phyloP scores from a whole-genome alignment of 805 yeast genomes.

The Brettanomyces sp. region DNA sequence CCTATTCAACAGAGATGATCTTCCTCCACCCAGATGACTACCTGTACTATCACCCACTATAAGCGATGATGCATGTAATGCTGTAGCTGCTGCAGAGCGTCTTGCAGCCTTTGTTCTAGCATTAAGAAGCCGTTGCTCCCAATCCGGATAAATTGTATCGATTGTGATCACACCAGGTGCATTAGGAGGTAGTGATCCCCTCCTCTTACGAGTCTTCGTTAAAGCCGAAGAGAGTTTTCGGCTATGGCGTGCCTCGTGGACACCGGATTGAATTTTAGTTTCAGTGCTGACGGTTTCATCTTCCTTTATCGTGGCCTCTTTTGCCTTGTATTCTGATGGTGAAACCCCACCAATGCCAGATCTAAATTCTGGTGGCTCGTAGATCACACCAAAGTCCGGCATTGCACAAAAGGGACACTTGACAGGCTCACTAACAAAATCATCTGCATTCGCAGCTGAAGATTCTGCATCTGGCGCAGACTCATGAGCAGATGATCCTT shows the following conservation, averaged over 20 bases:
- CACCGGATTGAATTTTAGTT: no score
- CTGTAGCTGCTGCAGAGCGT: constrained; percentile 88
- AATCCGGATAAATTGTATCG: constrained; percentile 83
- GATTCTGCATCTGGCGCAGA: constrained; percentile 8
- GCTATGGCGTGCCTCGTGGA: background rate
- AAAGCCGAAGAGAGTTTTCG: background rate
- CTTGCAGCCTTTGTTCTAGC: constrained; percentile 76
- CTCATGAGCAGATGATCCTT: constrained; percentile 19
- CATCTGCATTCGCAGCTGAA: constrained; percentile 36
- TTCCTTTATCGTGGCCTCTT: background rate
- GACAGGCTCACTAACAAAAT: constrained; percentile 78
- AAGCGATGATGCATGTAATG: constrained; percentile 81
- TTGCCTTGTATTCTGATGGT: constrained; percentile 33
- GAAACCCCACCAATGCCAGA: constrained; percentile 50
- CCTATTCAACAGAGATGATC: background rate
- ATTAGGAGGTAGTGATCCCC: constrained; percentile 55
- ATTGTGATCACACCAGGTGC: constrained; percentile 67
- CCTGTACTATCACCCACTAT: constrained; percentile 34
- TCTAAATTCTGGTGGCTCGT: constrained; percentile 52
- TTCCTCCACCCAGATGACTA: background rate
- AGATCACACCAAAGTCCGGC: constrained; percentile 75
- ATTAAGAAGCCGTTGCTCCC: constrained; percentile 67
- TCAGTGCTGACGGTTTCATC: background rate
- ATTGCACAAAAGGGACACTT: constrained; percentile 91
- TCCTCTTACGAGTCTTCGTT: constrained; percentile 19